Conservation (phyloP, 768 basidiomycete genomes). For the Trametes maxima region DNA sequence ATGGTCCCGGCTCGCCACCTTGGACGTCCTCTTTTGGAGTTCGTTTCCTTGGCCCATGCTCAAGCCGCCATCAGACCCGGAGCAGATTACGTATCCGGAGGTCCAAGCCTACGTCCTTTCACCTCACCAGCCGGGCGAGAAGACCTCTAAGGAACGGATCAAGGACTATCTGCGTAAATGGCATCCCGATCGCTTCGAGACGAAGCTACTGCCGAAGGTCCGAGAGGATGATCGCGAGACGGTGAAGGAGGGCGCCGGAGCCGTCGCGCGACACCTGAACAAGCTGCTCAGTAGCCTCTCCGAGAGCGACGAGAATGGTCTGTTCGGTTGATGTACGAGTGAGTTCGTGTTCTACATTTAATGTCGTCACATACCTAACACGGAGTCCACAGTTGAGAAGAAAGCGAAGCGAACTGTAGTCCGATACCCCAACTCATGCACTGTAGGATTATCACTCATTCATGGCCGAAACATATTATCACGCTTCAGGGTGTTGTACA, state of each 20-base stretch:
- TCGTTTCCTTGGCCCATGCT: constrained; percentile 78
- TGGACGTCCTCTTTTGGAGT: constrained; percentile 56
- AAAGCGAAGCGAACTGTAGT: constrained; percentile 21
- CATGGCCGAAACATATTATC: constrained; percentile 13
- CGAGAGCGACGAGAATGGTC: constrained; percentile 32
- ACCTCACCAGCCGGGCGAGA: constrained; percentile 55
- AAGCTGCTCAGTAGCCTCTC: constrained; percentile 49
- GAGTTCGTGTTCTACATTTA: neutral
- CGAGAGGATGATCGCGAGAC: constrained; percentile 61
- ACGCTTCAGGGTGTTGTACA: constrained; percentile 15
- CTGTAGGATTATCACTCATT: constrained; percentile 24
- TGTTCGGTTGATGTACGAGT: constrained; percentile 36
- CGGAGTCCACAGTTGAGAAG: constrained; percentile 3
- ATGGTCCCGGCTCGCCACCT: constrained; percentile 49
- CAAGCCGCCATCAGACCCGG: constrained; percentile 54
- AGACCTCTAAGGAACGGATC: constrained; percentile 65
- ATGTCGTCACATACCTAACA: neutral
- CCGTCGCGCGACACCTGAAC: constrained; percentile 70
- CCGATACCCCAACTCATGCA: constrained; percentile 27
- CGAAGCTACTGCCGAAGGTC: constrained; percentile 65
- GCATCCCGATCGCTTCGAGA: constrained; percentile 86
- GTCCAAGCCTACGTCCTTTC: constrained; percentile 67
- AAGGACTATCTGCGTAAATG: constrained; percentile 75
- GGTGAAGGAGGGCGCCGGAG: constrained; percentile 73
- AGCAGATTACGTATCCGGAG: constrained; percentile 58